These are phyloP conservation scores for Melianthus villosus DNA, from an alignment of 441 rosid species.

Conservation along the genomic window DNA sequence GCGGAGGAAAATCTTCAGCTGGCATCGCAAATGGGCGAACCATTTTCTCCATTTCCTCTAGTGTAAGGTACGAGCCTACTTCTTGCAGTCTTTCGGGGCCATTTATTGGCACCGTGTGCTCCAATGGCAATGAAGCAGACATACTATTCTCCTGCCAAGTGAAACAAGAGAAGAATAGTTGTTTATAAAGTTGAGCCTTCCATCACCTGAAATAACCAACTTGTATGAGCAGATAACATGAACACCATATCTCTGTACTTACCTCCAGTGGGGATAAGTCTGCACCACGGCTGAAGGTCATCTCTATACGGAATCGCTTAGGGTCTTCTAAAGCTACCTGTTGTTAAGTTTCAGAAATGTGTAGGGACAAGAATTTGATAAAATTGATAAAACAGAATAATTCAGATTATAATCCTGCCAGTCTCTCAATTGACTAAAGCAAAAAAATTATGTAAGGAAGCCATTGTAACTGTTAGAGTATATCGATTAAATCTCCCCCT, in stretches of 20 bases:
- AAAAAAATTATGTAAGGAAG: no score
- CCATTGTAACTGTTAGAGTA: no score
- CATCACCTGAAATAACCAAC: background rate
- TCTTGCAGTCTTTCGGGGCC: conserved; percentile 99
- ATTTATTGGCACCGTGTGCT: conserved; percentile 95
- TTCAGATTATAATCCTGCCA: no score
- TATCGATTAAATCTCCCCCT: no score
- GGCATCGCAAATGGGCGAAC: conserved; percentile 95
- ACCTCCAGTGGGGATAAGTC: conserved; percentile 95
- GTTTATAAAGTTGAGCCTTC: conserved; percentile 6
- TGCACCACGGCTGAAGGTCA: conserved; percentile 97
- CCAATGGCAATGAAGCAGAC: conserved; percentile 73
- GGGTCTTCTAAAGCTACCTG: conserved; percentile 84
- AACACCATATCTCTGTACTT: conserved; percentile 2
- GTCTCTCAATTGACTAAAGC: no score
- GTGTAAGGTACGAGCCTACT: conserved; percentile 67
- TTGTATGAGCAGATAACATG: background rate
- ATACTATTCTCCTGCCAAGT: conserved; percentile 51
- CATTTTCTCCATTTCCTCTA: conserved; percentile 89
- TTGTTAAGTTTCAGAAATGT: conserved; percentile 5
- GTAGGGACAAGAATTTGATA: background rate
- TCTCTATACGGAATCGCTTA: conserved; percentile 73
- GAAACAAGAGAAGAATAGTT: background rate
- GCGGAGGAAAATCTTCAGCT: conserved; percentile 95
- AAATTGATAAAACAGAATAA: background rate